Conservation (phyloP, 345 rosid genomes). For the Murraya koenigii region DNA sequence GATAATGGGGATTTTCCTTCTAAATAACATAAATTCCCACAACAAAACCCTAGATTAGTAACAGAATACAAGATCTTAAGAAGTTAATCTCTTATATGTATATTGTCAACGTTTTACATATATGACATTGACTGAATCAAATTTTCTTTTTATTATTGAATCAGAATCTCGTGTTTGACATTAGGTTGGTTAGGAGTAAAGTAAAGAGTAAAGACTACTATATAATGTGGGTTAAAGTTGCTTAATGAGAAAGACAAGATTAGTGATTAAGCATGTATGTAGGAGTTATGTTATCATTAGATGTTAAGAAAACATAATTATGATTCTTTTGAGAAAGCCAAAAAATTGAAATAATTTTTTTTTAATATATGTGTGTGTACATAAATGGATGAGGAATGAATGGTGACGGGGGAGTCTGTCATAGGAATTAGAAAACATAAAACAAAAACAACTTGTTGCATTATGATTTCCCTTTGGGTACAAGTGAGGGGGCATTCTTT, state of each 20-base stretch:
- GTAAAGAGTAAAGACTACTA: neutral
- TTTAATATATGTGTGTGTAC: too few relatives aligned
- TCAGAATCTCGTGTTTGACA: neutral
- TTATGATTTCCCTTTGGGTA: neutral
- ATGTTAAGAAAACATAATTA: conserved; percentile 6
- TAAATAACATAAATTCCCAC: too few relatives aligned
- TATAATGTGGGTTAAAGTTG: neutral
- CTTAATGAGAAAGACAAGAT: conserved; percentile 11
- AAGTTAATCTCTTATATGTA: too few relatives aligned
- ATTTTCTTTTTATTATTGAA: neutral
- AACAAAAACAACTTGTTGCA: conserved; percentile 1
- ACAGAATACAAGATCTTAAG: too few relatives aligned
- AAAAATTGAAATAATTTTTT: neutral
- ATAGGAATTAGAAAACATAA: neutral
- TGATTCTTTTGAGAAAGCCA: conserved; percentile 1
- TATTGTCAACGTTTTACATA: neutral
- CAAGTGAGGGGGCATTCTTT: neutral
- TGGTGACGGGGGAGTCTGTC: neutral
- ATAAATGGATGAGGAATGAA: neutral
- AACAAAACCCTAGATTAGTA: too few relatives aligned
- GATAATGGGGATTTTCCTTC: too few relatives aligned
- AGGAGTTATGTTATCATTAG: conserved; percentile 14
- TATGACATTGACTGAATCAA: neutral
- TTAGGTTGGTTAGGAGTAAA: neutral
- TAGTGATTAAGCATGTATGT: conserved; percentile 17